Conservation (phyloP, 768 basidiomycete species). For the Hydnomerulius pinastri region DNA sequence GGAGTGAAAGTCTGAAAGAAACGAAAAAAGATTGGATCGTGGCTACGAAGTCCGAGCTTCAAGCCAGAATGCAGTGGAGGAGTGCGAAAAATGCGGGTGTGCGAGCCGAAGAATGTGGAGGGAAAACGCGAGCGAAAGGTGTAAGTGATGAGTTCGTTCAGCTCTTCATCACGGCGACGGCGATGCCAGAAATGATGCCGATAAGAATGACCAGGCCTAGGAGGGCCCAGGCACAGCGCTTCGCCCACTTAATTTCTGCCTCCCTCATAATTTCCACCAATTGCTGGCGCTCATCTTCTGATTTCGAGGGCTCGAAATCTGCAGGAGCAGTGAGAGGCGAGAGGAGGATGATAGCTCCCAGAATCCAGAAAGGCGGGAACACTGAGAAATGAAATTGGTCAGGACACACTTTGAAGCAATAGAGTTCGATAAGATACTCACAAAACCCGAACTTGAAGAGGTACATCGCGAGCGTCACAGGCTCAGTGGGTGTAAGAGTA, state of each 20-base stretch:
- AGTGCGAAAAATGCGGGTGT: too few relatives aligned
- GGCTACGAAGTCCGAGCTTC: background rate
- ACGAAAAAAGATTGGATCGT: background rate
- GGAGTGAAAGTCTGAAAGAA: background rate
- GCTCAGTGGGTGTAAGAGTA: conserved; percentile 33
- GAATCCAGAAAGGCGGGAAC: conserved; percentile 51
- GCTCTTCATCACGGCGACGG: conserved; percentile 1
- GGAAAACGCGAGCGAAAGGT: background rate
- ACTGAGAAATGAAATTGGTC: conserved; percentile 28
- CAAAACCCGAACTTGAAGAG: conserved; percentile 53
- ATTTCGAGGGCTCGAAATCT: conserved; percentile 32
- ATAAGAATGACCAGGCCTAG: conserved; percentile 1
- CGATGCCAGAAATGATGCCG: background rate
- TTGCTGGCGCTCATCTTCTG: conserved; percentile 35
- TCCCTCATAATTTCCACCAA: conserved; percentile 34
- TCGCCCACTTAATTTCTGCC: conserved; percentile 45
- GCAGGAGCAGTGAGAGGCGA: conserved; percentile 41
- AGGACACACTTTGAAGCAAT: background rate
- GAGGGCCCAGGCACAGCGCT: conserved; percentile 28
- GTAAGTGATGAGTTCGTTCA: background rate
- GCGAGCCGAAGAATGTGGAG: background rate
- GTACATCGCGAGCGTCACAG: conserved; percentile 46
- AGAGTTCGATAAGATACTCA: conserved; percentile 28
- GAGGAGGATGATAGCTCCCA: conserved; percentile 41
- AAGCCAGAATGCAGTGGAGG: too few relatives aligned